Evolutionary conservation across 2,329 filamentous ascomycete genomes (phyloP).

Genomic region (Leptosphaerulina australis): DNA sequence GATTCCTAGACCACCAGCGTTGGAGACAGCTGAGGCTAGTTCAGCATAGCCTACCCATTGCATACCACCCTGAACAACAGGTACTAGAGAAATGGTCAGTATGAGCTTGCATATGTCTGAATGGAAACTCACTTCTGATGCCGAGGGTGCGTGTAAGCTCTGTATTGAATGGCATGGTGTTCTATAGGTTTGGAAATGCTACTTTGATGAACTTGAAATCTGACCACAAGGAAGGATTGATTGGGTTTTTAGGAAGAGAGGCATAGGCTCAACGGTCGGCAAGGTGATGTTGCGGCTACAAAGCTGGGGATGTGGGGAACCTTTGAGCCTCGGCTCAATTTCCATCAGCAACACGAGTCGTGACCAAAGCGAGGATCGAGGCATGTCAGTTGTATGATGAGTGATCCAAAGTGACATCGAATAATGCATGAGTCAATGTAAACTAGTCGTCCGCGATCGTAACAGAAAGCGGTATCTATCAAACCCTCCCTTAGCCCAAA

Average conservation of each 20-base stretch:
- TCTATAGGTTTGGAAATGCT: background rate
- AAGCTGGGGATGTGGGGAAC: conserved; percentile 37
- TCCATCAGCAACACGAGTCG: conserved; percentile 21
- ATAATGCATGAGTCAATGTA: background rate
- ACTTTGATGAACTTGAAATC: background rate
- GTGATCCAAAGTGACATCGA: background rate
- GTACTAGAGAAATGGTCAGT: conserved; percentile 64
- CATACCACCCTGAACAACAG: conserved; percentile 86
- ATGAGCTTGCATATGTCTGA: background rate
- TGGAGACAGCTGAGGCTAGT: conserved; percentile 71
- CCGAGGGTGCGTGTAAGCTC: conserved; percentile 66
- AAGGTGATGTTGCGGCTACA: conserved; percentile 22
- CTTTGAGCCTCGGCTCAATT: conserved; percentile 34
- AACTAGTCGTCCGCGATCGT: background rate
- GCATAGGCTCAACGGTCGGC: conserved; percentile 15
- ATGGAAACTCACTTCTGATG: conserved; percentile 52
- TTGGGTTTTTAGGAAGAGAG: conserved; percentile 13
- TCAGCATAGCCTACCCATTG: conserved; percentile 84
- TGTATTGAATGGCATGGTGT: conserved; percentile 67
- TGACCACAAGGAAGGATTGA: background rate
- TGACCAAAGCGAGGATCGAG: conserved; percentile 22
- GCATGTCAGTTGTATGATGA: conserved; percentile 5
- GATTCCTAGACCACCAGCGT: conserved; percentile 77
- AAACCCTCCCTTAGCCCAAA: too few species aligned
- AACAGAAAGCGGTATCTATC: too few species aligned